phyloP scores from a whole-genome alignment of 148 eudicot genomes.

The Cornus suecica region DNA sequence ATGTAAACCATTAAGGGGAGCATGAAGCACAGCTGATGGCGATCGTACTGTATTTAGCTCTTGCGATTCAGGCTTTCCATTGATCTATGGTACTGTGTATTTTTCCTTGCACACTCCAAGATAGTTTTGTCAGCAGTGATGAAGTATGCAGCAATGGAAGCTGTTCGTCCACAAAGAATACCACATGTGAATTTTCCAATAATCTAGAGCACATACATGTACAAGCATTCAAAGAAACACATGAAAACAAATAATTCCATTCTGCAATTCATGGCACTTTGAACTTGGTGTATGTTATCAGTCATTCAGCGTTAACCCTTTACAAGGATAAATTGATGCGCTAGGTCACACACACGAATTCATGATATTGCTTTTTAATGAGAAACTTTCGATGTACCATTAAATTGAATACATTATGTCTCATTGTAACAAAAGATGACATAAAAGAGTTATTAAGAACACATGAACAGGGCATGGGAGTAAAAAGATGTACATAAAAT shows the following conservation, averaged over 20 bases:
- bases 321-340: not conserved
- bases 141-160: constrained; percentile 74
- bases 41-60: not conserved
- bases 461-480: not conserved
- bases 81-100: constrained; percentile 41
- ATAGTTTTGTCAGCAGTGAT: constrained; percentile 82
- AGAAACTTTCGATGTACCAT: not conserved
- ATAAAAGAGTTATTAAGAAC: not conserved
- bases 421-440: not conserved
- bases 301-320: too few species aligned
- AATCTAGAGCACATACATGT: not conserved
- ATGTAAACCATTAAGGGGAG: too few species aligned
- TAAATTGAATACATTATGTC: not conserved
- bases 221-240: not conserved
- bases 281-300: not conserved
- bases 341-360: too few species aligned
- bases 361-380: not conserved
- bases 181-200: not conserved
- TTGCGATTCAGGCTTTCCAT: constrained; percentile 16
- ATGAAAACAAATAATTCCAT: not conserved
- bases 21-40: not conserved
- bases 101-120: constrained; percentile 69
- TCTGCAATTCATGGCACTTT: not conserved
- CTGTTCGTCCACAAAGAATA: constrained; percentile 28
- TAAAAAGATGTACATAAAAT: too few species aligned